A percentile compares a stretch with the other conserved stretches of the same genome.
Conservation (phyloP, 2,329 filamentous ascomycete genomes). For the Nannizzia gypsea region DNA sequence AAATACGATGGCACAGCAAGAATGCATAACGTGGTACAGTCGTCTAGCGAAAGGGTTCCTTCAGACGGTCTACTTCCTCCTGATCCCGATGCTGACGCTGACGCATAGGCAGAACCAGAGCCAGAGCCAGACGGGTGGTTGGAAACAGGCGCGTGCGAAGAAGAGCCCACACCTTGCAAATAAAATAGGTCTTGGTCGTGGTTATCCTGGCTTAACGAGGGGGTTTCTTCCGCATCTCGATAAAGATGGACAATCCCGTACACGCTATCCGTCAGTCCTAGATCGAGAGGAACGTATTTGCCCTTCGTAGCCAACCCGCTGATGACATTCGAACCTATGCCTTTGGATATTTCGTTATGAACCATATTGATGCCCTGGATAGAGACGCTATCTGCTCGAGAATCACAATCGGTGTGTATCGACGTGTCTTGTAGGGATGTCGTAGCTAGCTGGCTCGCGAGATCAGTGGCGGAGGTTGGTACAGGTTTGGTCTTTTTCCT, state of each 20-base stretch:
- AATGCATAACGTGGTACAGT: constrained; percentile 82
- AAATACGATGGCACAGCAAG: constrained; percentile 91
- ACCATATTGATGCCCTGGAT: constrained; percentile 73
- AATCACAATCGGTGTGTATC: constrained; percentile 36
- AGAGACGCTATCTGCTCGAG: constrained; percentile 62
- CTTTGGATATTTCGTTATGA: constrained; percentile 35
- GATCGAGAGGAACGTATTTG: constrained; percentile 58
- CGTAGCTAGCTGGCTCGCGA: not conserved
- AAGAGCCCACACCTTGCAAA: constrained; percentile 22
- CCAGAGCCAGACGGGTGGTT: too few species aligned
- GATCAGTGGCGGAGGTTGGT: not conserved
- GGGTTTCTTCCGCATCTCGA: constrained; percentile 66
- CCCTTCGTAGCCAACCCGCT: constrained; percentile 73
- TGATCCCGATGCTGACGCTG: too few species aligned
- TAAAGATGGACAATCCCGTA: constrained; percentile 95
- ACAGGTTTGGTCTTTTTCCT: constrained; percentile 5
- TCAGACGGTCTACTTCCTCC: not conserved
- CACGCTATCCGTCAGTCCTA: constrained; percentile 62
- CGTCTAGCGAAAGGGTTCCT: constrained; percentile 30
- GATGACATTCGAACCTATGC: constrained; percentile 40
- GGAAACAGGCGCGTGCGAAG: constrained; percentile 7
- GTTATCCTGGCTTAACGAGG: constrained; percentile 37
- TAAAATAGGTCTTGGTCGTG: constrained; percentile 37
- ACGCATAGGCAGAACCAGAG: too few species aligned
- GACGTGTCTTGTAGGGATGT: not conserved